Base-by-base conservation (phyloP, 1,284 basidiomycete genomes). In the Ceratobasidium sp. region DNA sequence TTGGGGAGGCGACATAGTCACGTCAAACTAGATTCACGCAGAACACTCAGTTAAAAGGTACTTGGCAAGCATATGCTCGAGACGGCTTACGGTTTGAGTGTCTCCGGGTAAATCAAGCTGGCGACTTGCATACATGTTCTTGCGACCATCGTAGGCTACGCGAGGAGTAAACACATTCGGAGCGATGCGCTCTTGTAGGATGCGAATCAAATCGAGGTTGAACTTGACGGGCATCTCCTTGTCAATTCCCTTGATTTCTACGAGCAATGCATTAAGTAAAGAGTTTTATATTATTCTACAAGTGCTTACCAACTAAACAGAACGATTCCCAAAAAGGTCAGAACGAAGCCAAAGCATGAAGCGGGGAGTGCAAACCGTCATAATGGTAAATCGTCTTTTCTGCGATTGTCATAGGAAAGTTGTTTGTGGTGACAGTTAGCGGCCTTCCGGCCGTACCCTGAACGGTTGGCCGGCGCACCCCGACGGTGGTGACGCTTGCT, bases 101-200 rank as follows among this genome's bases (percentile, higher is more conserved):
- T 86, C 84, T 0, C 84, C 88, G 14, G 77, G 60, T 33, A 93
- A 89, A 0, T 87, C 86, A 8, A 93, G 83, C 73, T 86, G 84
- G 54, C 85, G 83, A 3, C 87, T 83, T 14, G 89, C 83, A 79
- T 92, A 93, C 76, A 94, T 80, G 76, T 93, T 94, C 81, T 93
- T 94, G 27, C 91, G 84, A 0, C 93, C 92, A 76, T 94, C 92
- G 75, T 93, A 93, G 1, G 87, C 91, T 11, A 86, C 89, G 6
- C 84, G 86, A 1, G 89, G 89, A 0, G 86, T 90, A 78, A 92
- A 93, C 17, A 92, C 82, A 17, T 87, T 81, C 0, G 89, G 89
- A 0, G 88, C 88, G 6, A 87, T 83, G 0, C 82, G 79, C 15
- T 82, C 84, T 79, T 93, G 92, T 5, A 93, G 81, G 11, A 84